A percentile compares a stretch with the other conserved stretches of the same genome.
phyloP scores from a whole-genome alignment of 2,329 filamentous ascomycete species.

The Sclerotinia trifoliorum region DNA sequence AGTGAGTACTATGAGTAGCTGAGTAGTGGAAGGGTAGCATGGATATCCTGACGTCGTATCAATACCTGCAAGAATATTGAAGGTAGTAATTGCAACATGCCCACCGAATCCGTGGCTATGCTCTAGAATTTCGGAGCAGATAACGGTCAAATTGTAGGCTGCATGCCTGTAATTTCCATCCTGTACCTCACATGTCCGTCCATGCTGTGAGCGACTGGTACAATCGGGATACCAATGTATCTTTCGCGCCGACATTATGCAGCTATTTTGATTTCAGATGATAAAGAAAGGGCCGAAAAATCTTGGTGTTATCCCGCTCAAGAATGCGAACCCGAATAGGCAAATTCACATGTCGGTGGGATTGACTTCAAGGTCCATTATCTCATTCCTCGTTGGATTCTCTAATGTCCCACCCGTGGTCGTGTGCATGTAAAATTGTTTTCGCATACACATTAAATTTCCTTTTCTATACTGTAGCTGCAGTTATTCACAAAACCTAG shows the following conservation, averaged over 20 bases:
- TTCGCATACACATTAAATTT: slow-evolving; percentile 16
- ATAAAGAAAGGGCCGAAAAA: not conserved
- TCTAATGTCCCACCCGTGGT: not conserved
- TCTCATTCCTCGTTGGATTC: slow-evolving; percentile 1
- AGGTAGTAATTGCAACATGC: slow-evolving; percentile 13
- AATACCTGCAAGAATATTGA: not conserved
- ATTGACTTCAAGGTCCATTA: not conserved
- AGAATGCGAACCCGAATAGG: not conserved
- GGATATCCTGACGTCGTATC: not conserved
- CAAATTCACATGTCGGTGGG: not conserved
- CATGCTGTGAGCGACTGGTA: not conserved
- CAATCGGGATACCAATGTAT: not conserved
- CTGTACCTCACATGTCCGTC: not conserved
- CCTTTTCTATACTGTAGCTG: not conserved
- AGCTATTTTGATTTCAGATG: not conserved
- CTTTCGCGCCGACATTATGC: slow-evolving; percentile 14
- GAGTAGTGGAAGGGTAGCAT: not conserved
- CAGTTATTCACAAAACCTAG: slow-evolving; percentile 13
- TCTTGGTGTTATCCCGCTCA: not conserved
- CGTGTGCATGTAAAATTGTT: not conserved
- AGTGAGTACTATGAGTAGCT: not conserved
- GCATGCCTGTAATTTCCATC: slow-evolving; percentile 1
- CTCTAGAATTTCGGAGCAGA: not conserved
- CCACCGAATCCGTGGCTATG: not conserved
- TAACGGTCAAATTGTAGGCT: slow-evolving; percentile 2